Base-by-base conservation (phyloP, 768 basidiomycete species). In the Lentinus tigrinus region DNA sequence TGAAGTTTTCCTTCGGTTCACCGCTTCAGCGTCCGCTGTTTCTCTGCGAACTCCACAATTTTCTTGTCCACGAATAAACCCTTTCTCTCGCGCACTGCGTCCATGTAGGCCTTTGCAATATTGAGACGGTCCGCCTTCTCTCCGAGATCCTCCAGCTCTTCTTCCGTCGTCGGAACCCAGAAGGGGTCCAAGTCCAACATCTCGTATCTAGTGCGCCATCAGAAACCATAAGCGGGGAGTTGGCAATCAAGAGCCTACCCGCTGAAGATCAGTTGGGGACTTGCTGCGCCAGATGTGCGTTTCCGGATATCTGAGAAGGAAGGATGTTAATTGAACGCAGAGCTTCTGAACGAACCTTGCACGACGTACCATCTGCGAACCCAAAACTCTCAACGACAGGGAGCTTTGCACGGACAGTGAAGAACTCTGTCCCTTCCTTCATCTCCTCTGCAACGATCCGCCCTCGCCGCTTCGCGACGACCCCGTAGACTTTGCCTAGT, bases 311-410 rank as follows among this genome's bases (percentile, higher is more conserved):
- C 96, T 97, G 68, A 19, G 38, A 42, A 16, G 21, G 3, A 4
- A 42, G 23, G 8, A 13, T 24, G 26, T 19, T 17, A 28, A 23
- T n/a, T 56, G 37, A 66, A 55, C 47, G 10, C 28, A 40, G 13
- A 38, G 1, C 21, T 19, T n/a, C n/a, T 9, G 14, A 23, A 17
- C 19, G 16, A 19, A 53, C 11, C n/a, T 31, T 31, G 16, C 10
- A 47, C 17, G 5, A 66, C 85, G 60, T 60, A 94, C 96, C 96
- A 73, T 95, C 94, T 24, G 95, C 92, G 71, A 99, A 98, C 0
- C 96, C 95, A 69, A 98, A 99, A 73, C 91, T 93, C 73, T 98
- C 97, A 11, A 97, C 92, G 7, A 98, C 95, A 2, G 97, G 97
- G 19, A 99, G 74, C 60, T 97, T 75, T 0, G 97, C 92, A 7